Percentiles rank a stretch among this genome's conserved stretches.
Conservation (phyloP, 352 stramenopile genomes). For the Phytophthora citrophthora region DNA sequence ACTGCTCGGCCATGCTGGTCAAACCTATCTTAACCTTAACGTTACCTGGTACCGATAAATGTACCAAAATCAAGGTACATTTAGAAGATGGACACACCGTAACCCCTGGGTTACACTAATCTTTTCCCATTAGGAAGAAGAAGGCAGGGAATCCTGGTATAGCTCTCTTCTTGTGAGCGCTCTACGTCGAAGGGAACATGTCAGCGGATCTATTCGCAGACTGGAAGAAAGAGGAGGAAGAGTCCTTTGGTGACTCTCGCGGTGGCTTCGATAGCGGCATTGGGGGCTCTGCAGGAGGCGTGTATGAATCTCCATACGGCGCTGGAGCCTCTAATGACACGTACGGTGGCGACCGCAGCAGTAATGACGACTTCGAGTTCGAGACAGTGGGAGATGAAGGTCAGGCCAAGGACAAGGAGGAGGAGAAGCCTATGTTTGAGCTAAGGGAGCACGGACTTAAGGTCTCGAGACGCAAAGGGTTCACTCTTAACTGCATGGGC, state of each 20-base stretch:
- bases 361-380: constrained; percentile 83
- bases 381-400: constrained; percentile 62
- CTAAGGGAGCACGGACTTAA: constrained; percentile 88
- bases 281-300: neutral
- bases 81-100: neutral
- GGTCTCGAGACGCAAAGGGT: constrained; percentile 83
- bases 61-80: neutral
- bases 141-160: neutral
- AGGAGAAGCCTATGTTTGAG: constrained; percentile 88
- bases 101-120: too few species aligned
- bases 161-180: neutral
- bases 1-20: constrained; percentile 16
- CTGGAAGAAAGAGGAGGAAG: constrained; percentile 84
- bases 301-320: constrained; percentile 53
- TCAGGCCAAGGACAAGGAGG: constrained; percentile 49
- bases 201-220: constrained; percentile 90
- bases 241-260: constrained; percentile 34
- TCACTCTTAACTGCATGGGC: constrained; percentile 83
- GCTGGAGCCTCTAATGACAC: constrained; percentile 28
- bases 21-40: too few species aligned
- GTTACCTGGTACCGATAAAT: neutral
- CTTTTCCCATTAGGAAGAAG: constrained; percentile 1
- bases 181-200: constrained; percentile 47
- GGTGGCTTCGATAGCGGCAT: constrained; percentile 21
- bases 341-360: constrained; percentile 41